Evolutionary conservation across 23 red algal genomes (phyloP), one percentile per base, ranked within the genome.

Genomic region (Pyropia haitanensis): DNA sequence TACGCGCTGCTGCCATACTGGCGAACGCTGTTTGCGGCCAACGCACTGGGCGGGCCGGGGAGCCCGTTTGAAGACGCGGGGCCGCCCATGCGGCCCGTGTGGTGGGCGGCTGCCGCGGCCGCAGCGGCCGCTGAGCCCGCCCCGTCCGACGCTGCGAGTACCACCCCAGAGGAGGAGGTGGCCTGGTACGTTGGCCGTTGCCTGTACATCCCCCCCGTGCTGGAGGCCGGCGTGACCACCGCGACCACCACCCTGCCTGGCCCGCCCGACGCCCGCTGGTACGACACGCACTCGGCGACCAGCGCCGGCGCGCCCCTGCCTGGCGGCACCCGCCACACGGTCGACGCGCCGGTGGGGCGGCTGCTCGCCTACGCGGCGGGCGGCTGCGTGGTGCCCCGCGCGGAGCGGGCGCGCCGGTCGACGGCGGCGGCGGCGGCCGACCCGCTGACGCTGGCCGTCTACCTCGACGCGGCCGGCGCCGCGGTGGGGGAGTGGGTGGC

Each of bases 41-140:
- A 68, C 69, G 21, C 73, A 14, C 60, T 71, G 13, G 80, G 79
- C 16, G 50, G 62, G 27, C 27, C 44, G 44, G 58, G 53, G 0
- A 67, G 33, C 31, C 39, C 39, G 39, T 46, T 46, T 12, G 39
- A 7, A 9, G 39, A 46, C 8, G 39, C 39, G 13, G 78, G 78
- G 20, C 92, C 92, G 27, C 83, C 85, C 10, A 96, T 96, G 83
- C 82, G 92, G 23, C 92, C 92, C 0, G n/a, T 96, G 73, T 90
- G 76, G 76, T 96, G 83, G 77, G 62, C 80, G 32, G 39, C 39
- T 13, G 13, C 39, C 39, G 1, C 39, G 5, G 39, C 1, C 39
- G 39, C 4, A 13, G 4, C 39, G 10, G 0, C 39, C 39, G 5
- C 39, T 46, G 90, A 90, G 50, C 68, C 76, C n/a, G 53, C 66